A percentile compares a stretch with the other conserved stretches of the same genome.
These are phyloP conservation scores for Planoprotostelium fungivorum DNA, from an alignment of 78 protist species.

Conservation along the genomic window DNA sequence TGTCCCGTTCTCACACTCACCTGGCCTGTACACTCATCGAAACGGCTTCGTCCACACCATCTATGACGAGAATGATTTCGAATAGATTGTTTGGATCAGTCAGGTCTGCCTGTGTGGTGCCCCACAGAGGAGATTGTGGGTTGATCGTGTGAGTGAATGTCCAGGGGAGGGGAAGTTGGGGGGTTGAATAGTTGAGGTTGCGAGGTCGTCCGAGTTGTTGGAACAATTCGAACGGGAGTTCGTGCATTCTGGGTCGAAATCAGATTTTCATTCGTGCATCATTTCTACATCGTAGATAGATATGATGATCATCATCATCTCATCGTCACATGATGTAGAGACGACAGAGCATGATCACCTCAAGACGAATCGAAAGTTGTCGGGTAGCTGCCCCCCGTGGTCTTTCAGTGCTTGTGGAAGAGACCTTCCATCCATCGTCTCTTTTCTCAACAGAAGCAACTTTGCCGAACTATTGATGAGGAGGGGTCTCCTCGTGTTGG, in stretches of 20 bases:
- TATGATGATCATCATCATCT: too few relatives aligned
- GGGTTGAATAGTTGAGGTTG: neutral
- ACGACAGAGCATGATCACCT: too few relatives aligned
- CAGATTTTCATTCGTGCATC: too few relatives aligned
- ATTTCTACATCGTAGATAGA: too few relatives aligned
- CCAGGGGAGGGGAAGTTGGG: neutral
- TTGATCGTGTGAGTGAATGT: neutral
- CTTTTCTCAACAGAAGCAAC: neutral
- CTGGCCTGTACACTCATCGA: neutral
- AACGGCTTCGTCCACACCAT: neutral
- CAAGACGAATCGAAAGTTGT: neutral
- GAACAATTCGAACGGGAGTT: neutral
- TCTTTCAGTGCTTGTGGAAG: neutral
- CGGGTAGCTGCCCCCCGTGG: neutral
- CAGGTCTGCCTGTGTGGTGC: neutral
- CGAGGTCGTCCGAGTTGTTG: neutral
- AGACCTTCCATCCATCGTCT: neutral
- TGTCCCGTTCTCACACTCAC: neutral
- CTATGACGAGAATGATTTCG: neutral
- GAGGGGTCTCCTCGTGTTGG: neutral
- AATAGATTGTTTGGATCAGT: neutral
- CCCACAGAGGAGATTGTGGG: neutral
- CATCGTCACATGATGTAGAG: too few relatives aligned
- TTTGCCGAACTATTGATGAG: neutral
- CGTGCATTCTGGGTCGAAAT: neutral